phyloP scores from a whole-genome alignment of 768 basidiomycete genomes.

The Auriscalpium microsporum region DNA sequence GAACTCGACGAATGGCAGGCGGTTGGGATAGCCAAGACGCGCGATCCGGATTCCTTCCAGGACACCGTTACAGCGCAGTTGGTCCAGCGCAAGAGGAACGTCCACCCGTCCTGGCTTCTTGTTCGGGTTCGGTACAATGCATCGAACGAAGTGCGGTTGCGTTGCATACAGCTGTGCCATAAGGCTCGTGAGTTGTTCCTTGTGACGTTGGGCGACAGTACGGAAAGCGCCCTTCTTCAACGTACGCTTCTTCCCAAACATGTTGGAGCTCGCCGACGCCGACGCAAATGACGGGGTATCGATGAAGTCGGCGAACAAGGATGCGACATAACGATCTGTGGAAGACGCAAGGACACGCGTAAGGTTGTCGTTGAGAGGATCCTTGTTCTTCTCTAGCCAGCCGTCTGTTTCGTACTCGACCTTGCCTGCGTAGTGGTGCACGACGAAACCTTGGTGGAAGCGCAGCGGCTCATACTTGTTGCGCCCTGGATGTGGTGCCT shows the following conservation, averaged over 20 bases:
- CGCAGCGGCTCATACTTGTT: conserved; percentile 79
- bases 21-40: conserved; percentile 92
- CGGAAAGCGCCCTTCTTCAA: conserved; percentile 96
- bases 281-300: conserved; percentile 32
- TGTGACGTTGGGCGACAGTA: conserved; percentile 91
- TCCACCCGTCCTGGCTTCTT: conserved; percentile 91
- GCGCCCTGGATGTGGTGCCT: conserved; percentile 61
- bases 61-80: conserved; percentile 96
- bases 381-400: conserved; percentile 99
- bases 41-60: conserved; percentile 98
- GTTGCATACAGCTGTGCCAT: conserved; percentile 90
- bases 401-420: conserved; percentile 95
- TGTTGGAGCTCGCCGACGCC: conserved; percentile 35
- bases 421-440: conserved; percentile 93
- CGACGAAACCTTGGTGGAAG: conserved; percentile 90
- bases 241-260: conserved; percentile 54
- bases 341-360: conserved; percentile 82
- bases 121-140: conserved; percentile 89
- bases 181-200: conserved; percentile 85
- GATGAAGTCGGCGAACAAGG: conserved; percentile 76
- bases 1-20: conserved; percentile 95
- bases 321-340: conserved; percentile 70
- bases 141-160: conserved; percentile 96
- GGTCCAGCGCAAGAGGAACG: conserved; percentile 91
- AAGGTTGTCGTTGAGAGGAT: conserved; percentile 93